These are phyloP conservation scores for Colletotrichum sp. DNA, from an alignment of 2,329 filamentous ascomycete species.

Conservation along the genomic window DNA sequence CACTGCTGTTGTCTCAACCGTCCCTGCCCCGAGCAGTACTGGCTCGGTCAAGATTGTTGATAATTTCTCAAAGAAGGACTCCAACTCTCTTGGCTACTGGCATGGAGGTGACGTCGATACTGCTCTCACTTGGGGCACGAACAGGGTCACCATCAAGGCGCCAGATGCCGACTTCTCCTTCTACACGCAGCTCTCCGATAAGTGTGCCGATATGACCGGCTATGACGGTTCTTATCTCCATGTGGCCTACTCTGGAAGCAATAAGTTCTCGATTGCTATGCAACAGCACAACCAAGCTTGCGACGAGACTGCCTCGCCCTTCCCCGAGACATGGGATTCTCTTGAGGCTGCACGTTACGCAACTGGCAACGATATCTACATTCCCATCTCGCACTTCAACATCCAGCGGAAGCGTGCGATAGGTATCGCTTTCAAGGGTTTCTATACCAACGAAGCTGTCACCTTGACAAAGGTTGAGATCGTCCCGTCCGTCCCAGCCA, in stretches of 20 bases:
- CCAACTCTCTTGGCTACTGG: conserved; percentile 68
- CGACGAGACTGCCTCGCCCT: conserved; percentile 59
- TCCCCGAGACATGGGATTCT: conserved; percentile 71
- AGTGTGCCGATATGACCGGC: conserved; percentile 53
- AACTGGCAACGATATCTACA: conserved; percentile 62
- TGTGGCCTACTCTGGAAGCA: conserved; percentile 66
- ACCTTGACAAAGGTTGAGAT: conserved; percentile 65
- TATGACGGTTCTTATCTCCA: conserved; percentile 67
- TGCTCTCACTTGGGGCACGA: conserved; percentile 52
- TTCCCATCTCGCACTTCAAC: conserved; percentile 70
- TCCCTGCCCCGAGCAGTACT: conserved; percentile 53
- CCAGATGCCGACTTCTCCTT: conserved; percentile 56
- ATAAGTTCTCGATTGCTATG: conserved; percentile 66
- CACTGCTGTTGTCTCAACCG: conserved; percentile 47
- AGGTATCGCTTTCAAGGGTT: conserved; percentile 68
- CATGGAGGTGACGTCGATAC: conserved; percentile 66
- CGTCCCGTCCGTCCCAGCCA: conserved; percentile 55
- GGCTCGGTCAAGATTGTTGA: conserved; percentile 63
- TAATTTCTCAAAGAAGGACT: conserved; percentile 55
- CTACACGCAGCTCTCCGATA: conserved; percentile 57
- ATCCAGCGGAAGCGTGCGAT: conserved; percentile 61
- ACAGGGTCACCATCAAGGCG: conserved; percentile 51
- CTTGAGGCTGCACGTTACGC: conserved; percentile 68
- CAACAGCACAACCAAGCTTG: conserved; percentile 71
- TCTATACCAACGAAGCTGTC: conserved; percentile 59